Evolutionary conservation across 495 filamentous ascomycete species (phyloP).

Genomic region (Xanthoparmelia taractica): DNA sequence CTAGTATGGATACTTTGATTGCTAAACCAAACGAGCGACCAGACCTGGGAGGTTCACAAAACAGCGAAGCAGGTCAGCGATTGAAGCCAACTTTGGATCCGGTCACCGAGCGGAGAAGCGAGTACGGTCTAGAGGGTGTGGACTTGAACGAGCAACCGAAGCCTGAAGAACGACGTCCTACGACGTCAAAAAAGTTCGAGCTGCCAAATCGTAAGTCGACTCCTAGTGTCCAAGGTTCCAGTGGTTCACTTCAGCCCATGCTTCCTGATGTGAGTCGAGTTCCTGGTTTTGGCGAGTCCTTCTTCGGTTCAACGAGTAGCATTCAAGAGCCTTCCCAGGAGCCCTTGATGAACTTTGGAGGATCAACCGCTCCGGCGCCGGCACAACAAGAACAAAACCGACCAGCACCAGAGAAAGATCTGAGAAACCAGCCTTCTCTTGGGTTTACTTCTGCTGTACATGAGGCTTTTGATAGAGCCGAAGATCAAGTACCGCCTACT

Average conservation of each 20-base stretch:
- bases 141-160: constrained; percentile 11
- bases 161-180: constrained; percentile 16
- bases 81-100: constrained; percentile 41
- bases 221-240: constrained; percentile 20
- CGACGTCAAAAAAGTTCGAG: constrained; percentile 23
- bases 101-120: constrained; percentile 51
- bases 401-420: constrained; percentile 18
- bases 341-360: background rate
- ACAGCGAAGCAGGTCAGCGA: constrained; percentile 29
- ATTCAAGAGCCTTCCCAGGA: constrained; percentile 2
- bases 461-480: constrained; percentile 55
- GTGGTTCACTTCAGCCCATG: constrained; percentile 36
- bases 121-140: constrained; percentile 45
- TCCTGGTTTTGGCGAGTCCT: constrained; percentile 53
- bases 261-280: constrained; percentile 59
- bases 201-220: constrained; percentile 14
- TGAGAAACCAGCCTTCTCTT: constrained; percentile 50
- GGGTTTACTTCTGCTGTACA: constrained; percentile 63
- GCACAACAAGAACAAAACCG: constrained; percentile 21
- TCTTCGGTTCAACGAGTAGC: constrained; percentile 23
- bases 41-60: constrained; percentile 28
- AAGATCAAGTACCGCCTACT: constrained; percentile 47
- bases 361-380: background rate
- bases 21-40: constrained; percentile 17
- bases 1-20: constrained; percentile 37